Evolutionary conservation across 2,329 filamentous ascomycete species (phyloP).

Genomic region (Aspergillus sp.): DNA sequence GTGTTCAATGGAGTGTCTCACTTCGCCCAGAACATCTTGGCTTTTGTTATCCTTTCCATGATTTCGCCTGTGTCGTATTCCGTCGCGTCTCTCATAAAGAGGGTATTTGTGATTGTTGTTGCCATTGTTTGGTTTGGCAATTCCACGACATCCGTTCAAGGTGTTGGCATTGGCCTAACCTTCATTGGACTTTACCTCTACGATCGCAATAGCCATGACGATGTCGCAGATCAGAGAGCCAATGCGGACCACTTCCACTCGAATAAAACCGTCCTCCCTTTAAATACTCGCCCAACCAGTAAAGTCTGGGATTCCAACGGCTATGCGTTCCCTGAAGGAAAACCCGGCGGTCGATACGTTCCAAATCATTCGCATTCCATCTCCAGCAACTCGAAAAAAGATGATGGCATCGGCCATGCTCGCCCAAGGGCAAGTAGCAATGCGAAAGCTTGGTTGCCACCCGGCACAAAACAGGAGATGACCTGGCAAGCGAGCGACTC

Average conservation of each 20-base stretch:
- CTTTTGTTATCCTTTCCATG: conserved; percentile 87
- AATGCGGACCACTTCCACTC: conserved; percentile 63
- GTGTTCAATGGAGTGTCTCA: conserved; percentile 97
- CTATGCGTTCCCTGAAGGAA: conserved; percentile 34
- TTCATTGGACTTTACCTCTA: conserved; percentile 94
- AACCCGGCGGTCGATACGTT: conserved; percentile 20
- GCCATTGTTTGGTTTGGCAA: conserved; percentile 96
- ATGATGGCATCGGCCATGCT: conserved; percentile 46
- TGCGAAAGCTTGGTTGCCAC: conserved; percentile 63
- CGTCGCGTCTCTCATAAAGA: conserved; percentile 92
- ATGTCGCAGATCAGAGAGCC: conserved; percentile 81
- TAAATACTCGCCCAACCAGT: conserved; percentile 47
- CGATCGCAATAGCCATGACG: conserved; percentile 84
- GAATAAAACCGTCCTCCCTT: conserved; percentile 65
- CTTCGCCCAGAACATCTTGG: conserved; percentile 93
- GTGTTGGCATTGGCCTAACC: conserved; percentile 80
- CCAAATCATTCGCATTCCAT: conserved; percentile 20
- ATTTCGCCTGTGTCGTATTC: conserved; percentile 97
- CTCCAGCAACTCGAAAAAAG: conserved; percentile 38
- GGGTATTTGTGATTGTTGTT: conserved; percentile 93
- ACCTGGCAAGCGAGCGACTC: conserved; percentile 66
- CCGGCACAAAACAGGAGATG: conserved; percentile 80
- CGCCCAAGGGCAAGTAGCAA: conserved; percentile 42
- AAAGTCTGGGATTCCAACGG: conserved; percentile 39
- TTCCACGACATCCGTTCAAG: conserved; percentile 79